Evolutionary conservation across 2,329 filamentous ascomycete species (phyloP).

Genomic region (Myotisia sp.): DNA sequence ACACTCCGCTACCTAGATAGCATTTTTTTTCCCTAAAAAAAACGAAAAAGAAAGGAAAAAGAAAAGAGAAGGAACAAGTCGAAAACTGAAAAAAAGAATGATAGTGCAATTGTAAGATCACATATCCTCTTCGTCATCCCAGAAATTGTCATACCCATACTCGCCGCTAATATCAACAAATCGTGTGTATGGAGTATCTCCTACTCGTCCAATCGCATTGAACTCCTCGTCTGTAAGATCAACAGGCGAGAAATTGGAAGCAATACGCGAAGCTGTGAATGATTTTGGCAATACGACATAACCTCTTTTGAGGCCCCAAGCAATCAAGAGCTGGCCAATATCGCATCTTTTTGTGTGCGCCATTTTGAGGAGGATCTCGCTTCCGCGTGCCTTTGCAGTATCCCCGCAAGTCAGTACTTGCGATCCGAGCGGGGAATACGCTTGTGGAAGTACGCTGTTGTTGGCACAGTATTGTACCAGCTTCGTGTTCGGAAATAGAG

Average conservation of each 20-base stretch:
- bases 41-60: no score
- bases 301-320: constrained; percentile 3
- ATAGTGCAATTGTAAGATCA: no score
- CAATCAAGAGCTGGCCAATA: background rate
- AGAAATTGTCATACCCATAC: constrained; percentile 3
- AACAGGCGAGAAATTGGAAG: constrained; percentile 3
- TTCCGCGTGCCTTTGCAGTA: constrained; percentile 1
- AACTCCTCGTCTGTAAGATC: background rate
- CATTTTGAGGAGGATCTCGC: background rate
- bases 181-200: background rate
- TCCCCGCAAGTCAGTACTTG: constrained; percentile 1
- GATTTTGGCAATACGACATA: constrained; percentile 1
- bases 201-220: constrained; percentile 1
- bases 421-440: constrained; percentile 28
- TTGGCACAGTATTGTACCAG: constrained; percentile 30
- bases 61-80: no score
- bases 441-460: constrained; percentile 28
- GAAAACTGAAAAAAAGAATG: no score
- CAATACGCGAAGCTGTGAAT: constrained; percentile 3
- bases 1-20: no score
- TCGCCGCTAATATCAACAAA: constrained; percentile 4
- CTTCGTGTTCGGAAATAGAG: constrained; percentile 34
- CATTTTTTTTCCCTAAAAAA: no score
- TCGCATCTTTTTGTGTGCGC: constrained; percentile 1
- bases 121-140: constrained; percentile 4